phyloP scores from a whole-genome alignment of 352 stramenopile genomes.

The Phytophthora hibernalis region DNA sequence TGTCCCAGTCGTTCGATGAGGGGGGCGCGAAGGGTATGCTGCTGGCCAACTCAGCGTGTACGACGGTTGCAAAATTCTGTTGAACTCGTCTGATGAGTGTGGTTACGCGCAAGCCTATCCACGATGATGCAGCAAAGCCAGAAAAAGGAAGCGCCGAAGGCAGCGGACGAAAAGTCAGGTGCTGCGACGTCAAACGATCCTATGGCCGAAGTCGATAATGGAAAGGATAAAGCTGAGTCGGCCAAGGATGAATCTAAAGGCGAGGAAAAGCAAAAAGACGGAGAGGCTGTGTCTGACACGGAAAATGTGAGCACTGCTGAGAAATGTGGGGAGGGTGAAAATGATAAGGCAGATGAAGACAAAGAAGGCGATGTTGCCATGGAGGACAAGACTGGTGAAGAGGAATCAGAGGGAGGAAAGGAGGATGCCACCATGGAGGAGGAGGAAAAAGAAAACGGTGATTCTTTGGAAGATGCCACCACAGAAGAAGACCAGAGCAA shows the following conservation, averaged over 20 bases:
- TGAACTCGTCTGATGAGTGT: constrained; percentile 81
- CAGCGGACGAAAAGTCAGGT: neutral
- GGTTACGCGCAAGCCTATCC: constrained; percentile 60
- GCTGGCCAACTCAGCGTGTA: constrained; percentile 93
- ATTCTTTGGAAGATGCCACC: constrained; percentile 17
- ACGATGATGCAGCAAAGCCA: constrained; percentile 27
- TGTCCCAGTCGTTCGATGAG: constrained; percentile 93
- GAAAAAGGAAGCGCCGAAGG: constrained; percentile 14
- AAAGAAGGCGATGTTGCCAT: constrained; percentile 9
- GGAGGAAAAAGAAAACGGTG: constrained; percentile 14
- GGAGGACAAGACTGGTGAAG: constrained; percentile 19
- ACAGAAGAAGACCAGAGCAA: constrained; percentile 23
- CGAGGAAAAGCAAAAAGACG: neutral
- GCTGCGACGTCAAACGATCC: neutral
- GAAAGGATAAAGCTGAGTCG: constrained; percentile 7
- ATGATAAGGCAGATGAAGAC: constrained; percentile 8
- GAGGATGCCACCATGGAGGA: constrained; percentile 14
- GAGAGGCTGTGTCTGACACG: neutral
- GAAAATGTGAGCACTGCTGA: constrained; percentile 2
- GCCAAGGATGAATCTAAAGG: neutral
- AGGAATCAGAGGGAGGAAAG: too few species aligned
- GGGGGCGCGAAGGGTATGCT: constrained; percentile 93
- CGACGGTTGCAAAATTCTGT: constrained; percentile 86
- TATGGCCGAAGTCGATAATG: constrained; percentile 6
- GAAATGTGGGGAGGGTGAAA: constrained; percentile 6